Evolutionary conservation across 345 rosid genomes (phyloP), one percentile per base, ranked within the genome.

Genomic region (Raphanus raphanistrum): DNA sequence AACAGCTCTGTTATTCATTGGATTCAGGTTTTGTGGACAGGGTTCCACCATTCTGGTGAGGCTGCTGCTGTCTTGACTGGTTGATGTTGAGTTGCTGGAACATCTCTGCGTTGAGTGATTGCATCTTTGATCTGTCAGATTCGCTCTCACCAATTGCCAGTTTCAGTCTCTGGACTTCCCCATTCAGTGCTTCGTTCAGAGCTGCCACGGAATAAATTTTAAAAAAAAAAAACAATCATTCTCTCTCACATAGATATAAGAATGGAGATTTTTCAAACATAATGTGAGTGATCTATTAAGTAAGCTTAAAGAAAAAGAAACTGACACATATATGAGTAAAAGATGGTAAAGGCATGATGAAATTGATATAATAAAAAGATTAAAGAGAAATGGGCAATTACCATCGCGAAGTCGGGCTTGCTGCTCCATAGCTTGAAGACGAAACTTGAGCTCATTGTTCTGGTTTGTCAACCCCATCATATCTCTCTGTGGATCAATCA

Each of bases 401-500:
- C 98, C 98, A 80, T 94, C 93, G 6, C 98, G 90, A 54, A 94
- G 98, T 50, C 89, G 88, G 4, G 95, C 98, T 74, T 94, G 98
- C 80, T 94, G 98, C 68, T 94, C 98, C 98, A 94, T 92, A 77
- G 98, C 93, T 87, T 92, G 95, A 71, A 94, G 96, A 66, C 98
- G 93, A 74, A 90, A 94, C 82, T 94, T 94, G 68, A 94, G 79
- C 80, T 94, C 98, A 45, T 90, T 94, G 82, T 94, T 94, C 84
- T 90, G 97, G 78, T 86, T 92, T 55, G 97, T 88, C 58, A 92
- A 92, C 75, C 97, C 98, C 59, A 86, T 88, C 71, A 93, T 92
- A 83, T 94, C 98, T 84, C 98, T 86, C 97, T 94, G 87, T 15
- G 17, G 17, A 66, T 33, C 41, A 25, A 66, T 33, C 41, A 25